Conservation (phyloP, 1,284 basidiomycete species). For the Somion occarium region DNA sequence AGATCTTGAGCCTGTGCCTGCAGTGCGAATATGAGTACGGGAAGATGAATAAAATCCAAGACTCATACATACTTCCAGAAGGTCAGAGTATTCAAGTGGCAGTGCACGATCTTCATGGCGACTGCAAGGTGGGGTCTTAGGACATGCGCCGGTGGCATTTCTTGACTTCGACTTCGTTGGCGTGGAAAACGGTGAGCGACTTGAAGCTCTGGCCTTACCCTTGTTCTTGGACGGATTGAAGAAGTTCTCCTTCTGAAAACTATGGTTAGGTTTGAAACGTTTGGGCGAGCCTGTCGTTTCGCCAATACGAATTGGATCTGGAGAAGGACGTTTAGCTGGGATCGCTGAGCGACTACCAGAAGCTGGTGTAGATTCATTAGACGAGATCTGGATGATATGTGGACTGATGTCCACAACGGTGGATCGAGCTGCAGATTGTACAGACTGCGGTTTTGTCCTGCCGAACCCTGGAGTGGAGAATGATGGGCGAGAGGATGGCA, state of each 20-base stretch:
- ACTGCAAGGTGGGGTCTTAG: neutral
- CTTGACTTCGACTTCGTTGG: neutral
- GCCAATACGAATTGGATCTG: slow-evolving; percentile 14
- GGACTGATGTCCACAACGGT: slow-evolving; percentile 7
- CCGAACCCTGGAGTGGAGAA: slow-evolving; percentile 29
- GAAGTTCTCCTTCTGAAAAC: slow-evolving; percentile 23
- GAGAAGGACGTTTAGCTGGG: slow-evolving; percentile 24
- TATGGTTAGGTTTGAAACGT: slow-evolving; percentile 16
- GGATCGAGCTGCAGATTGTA: neutral
- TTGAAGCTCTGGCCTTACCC: slow-evolving; percentile 17
- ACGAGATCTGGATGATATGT: slow-evolving; percentile 16
- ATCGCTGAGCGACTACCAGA: slow-evolving; percentile 16
- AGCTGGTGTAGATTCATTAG: slow-evolving; percentile 18
- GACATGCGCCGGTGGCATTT: neutral
- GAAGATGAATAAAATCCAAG: neutral
- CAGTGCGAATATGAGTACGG: neutral
- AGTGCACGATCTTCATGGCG: neutral
- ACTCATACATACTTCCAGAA: slow-evolving; percentile 13
- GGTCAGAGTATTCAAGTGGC: slow-evolving; percentile 13
- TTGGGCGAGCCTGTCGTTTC: slow-evolving; percentile 17
- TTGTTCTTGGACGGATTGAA: slow-evolving; percentile 17
- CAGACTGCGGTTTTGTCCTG: slow-evolving; percentile 17
- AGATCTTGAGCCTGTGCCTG: slow-evolving; percentile 11
- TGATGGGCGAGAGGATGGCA: slow-evolving; percentile 15
- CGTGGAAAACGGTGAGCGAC: neutral